Percentiles rank a stretch among this genome's conserved stretches.
phyloP scores from a whole-genome alignment of 2,329 filamentous ascomycete genomes.

The Geosmithia morbida region DNA sequence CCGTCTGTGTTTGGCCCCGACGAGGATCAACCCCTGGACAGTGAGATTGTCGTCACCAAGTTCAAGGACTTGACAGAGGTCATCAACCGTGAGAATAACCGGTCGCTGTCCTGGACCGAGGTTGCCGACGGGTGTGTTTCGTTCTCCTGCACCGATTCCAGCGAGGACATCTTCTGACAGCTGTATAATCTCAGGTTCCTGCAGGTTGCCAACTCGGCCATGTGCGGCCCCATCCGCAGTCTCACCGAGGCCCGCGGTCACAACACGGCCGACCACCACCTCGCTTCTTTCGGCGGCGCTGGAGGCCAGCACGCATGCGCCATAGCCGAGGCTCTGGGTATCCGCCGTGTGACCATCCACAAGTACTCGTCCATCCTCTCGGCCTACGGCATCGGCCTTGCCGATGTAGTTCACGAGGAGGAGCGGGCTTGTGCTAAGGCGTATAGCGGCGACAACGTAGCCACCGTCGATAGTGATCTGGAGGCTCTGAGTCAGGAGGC shows the following conservation, averaged over 20 bases:
- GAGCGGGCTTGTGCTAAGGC: slow-evolving; percentile 14
- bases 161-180: neutral
- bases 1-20: slow-evolving; percentile 85
- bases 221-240: slow-evolving; percentile 51
- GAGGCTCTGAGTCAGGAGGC: slow-evolving; percentile 14
- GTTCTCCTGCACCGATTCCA: neutral
- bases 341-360: slow-evolving; percentile 15
- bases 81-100: slow-evolving; percentile 10
- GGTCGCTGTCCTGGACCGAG: neutral
- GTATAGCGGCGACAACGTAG: slow-evolving; percentile 5
- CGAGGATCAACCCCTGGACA: slow-evolving; percentile 43
- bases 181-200: slow-evolving; percentile 35
- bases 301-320: slow-evolving; percentile 15
- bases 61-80: slow-evolving; percentile 23
- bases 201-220: slow-evolving; percentile 59
- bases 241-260: slow-evolving; percentile 14
- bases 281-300: slow-evolving; percentile 11
- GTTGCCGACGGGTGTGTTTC: neutral
- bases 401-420: slow-evolving; percentile 15
- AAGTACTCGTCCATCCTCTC: slow-evolving; percentile 18
- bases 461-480: slow-evolving; percentile 9
- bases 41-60: slow-evolving; percentile 19
- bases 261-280: slow-evolving; percentile 9
- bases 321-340: slow-evolving; percentile 15
- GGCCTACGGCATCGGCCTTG: slow-evolving; percentile 18